Evolutionary conservation across 345 rosid species (phyloP), one percentile per base, ranked within the genome.

Genomic region (Dovyalis caffra): DNA sequence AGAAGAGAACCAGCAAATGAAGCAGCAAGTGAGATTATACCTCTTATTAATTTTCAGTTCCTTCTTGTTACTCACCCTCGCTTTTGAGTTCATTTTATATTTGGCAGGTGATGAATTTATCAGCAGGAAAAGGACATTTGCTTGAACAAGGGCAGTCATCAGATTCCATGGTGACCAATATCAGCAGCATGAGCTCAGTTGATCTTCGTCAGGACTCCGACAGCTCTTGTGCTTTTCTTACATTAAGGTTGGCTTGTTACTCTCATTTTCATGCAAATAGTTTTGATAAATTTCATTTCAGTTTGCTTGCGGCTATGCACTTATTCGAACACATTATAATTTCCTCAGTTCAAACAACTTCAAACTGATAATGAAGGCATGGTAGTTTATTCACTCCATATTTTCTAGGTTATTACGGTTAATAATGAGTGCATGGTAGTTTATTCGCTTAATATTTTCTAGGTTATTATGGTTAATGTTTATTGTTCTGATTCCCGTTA

Each of bases 1-100:
- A 75, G 81, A 80, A 69, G 82, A 77, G 68, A 85, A 82, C 67
- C 57, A 69, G 77, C 56, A 38, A 25, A 68, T 85, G 75, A 80
- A 73, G 70, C 62, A 79, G 29, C 77, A 18, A 66, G 85, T 79
- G n/a, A n/a, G n/a, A n/a, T 15, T n/a, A n/a, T n/a, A n/a, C n/a
- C n/a, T n/a, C n/a, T n/a, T n/a, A n/a, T n/a, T n/a, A n/a, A 49
- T 75, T 51, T 26, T 31, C 28, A 15, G 34, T 37, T 72, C 67
- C 28, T 49, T n/a, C 3, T 40, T 56, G 66, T 47, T 45, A 31
- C 61, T 0, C 26, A 12, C 15, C 43, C 25, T 38, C n/a, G 2
- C 10, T 35, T 8, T 14, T 63, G 20, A 25, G 9, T 21, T 37
- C 33, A 18, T 47, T 21, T 70, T 31, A 20, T 12, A n/a, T 8